Evolutionary conservation across 257 asterid species (phyloP).

Genomic region (Gentiana straminea): DNA sequence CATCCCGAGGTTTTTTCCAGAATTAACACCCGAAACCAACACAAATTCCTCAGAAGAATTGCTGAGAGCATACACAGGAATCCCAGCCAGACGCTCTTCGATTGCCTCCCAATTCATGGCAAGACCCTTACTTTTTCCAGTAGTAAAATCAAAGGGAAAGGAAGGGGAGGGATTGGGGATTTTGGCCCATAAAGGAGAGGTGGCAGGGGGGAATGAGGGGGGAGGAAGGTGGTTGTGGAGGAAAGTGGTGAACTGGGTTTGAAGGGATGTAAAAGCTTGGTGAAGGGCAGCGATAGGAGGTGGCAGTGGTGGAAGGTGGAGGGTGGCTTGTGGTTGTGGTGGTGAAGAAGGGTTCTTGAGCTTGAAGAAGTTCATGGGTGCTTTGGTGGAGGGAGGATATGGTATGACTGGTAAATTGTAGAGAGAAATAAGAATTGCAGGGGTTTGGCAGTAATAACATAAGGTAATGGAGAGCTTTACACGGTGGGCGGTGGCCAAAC

Average conservation of each 20-base stretch:
- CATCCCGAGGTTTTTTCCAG: conserved; percentile 57
- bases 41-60: conserved; percentile 66
- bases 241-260: conserved; percentile 47
- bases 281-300: conserved; percentile 42
- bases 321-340: conserved; percentile 16
- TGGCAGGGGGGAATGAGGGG: conserved; percentile 6
- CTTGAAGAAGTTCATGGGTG: conserved; percentile 42
- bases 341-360: conserved; percentile 21
- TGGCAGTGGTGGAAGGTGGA: conserved; percentile 9
- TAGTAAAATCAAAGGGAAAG: neutral
- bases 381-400: neutral
- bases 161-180: conserved; percentile 18
- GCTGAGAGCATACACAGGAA: conserved; percentile 77
- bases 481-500: no score
- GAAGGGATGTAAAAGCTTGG: conserved; percentile 51
- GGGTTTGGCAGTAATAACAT: no score
- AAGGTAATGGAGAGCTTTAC: no score
- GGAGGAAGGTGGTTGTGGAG: conserved; percentile 20
- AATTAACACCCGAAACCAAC: conserved; percentile 47
- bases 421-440: neutral
- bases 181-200: conserved; percentile 32
- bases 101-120: conserved; percentile 41
- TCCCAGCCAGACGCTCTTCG: conserved; percentile 79
- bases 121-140: conserved; percentile 6
- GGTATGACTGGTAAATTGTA: neutral